phyloP scores from a whole-genome alignment of 345 rosid genomes.

The Barbarea vulgaris region DNA sequence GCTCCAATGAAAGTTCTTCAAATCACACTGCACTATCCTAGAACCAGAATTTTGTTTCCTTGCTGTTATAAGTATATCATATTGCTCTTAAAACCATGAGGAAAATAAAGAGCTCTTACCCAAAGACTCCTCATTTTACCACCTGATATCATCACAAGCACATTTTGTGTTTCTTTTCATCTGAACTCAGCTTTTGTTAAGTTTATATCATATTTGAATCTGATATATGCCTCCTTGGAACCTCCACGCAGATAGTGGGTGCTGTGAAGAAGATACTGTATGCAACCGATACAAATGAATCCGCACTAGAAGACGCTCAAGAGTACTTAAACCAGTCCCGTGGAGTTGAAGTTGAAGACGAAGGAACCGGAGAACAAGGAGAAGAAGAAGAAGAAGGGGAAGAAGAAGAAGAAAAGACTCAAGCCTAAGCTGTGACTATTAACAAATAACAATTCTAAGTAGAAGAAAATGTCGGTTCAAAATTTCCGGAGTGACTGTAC shows the following conservation, averaged over 20 bases:
- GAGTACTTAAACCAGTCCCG: constrained; percentile 52
- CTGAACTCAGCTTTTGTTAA: neutral
- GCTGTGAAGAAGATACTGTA: constrained; percentile 89
- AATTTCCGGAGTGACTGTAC: neutral
- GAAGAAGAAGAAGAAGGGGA: constrained; percentile 12
- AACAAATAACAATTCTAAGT: constrained; percentile 34
- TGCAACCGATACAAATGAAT: constrained; percentile 76
- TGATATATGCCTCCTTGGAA: constrained; percentile 17
- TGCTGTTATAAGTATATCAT: neutral
- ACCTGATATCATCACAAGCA: neutral
- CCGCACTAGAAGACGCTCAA: constrained; percentile 80
- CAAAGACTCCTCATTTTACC: neutral
- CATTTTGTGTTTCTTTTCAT: neutral
- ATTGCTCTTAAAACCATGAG: neutral
- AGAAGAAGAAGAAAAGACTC: constrained; percentile 20
- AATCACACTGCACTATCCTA: neutral
- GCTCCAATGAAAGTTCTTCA: neutral
- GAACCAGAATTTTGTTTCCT: neutral
- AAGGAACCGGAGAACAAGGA: constrained; percentile 6
- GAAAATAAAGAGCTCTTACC: neutral
- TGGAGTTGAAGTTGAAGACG: constrained; percentile 42
- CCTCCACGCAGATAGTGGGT: constrained; percentile 56
- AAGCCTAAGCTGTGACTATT: constrained; percentile 22
- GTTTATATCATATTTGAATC: neutral
- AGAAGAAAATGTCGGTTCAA: constrained; percentile 4